These are phyloP conservation scores for Closterium sp. DNA, from an alignment of 139 green algal genomes.

Conservation along the genomic window DNA sequence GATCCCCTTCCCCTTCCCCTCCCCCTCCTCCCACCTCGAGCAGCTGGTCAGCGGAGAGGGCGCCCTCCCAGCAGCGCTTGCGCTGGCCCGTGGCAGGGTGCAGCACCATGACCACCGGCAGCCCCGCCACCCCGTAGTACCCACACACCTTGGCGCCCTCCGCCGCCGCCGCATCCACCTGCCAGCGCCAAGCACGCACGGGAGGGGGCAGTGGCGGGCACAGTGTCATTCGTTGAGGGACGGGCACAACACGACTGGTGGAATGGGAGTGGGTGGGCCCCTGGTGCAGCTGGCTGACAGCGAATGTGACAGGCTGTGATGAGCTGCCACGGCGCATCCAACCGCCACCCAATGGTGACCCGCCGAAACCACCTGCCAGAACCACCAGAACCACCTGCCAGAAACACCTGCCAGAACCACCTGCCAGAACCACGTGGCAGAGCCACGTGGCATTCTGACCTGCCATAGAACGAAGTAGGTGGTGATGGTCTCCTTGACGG, in stretches of 20 bases:
- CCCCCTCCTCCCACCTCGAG: slow-evolving; percentile 35
- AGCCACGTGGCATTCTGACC: too few species aligned
- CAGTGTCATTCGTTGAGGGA: too few species aligned
- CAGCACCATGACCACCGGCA: slow-evolving; percentile 70
- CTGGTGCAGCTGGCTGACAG: not conserved
- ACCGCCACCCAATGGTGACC: too few species aligned
- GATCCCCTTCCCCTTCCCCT: too few species aligned
- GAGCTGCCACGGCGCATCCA: too few species aligned
- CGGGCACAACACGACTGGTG: not conserved
- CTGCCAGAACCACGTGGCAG: not conserved
- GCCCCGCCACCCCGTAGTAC: slow-evolving; percentile 61
- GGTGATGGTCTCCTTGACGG: slow-evolving; percentile 65
- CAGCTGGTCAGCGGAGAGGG: slow-evolving; percentile 68
- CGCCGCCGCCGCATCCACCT: slow-evolving; percentile 56
- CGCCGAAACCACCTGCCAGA: too few species aligned
- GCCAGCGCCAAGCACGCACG: too few species aligned
- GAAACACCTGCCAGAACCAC: too few species aligned
- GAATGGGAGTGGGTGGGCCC: not conserved
- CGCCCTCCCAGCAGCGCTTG: slow-evolving; percentile 66
- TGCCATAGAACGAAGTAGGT: slow-evolving; percentile 80
- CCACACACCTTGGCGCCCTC: slow-evolving; percentile 60
- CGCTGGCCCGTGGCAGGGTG: slow-evolving; percentile 78
- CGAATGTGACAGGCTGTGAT: not conserved
- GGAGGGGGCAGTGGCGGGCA: too few species aligned
- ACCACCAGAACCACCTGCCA: too few species aligned